Evolutionary conservation across 108 stramenopile genomes (phyloP).

Genomic region (Epithemia pelagica): DNA sequence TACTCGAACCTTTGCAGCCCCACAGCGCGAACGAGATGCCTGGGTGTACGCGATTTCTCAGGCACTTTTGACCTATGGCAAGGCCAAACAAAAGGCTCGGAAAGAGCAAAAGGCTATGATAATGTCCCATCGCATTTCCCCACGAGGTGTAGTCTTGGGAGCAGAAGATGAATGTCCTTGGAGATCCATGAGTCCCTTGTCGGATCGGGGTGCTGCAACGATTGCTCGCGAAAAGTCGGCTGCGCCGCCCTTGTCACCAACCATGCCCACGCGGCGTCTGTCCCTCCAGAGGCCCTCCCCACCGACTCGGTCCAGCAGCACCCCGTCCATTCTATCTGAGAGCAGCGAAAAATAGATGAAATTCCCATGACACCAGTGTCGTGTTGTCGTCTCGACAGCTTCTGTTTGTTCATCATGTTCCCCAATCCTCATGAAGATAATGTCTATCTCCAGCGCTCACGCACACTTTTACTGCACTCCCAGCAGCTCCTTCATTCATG

Average conservation of each 20-base stretch:
- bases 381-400: no score
- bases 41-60: constrained; percentile 59
- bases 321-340: neutral
- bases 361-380: no score
- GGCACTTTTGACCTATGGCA: constrained; percentile 41
- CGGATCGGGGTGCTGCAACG: neutral
- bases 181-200: neutral
- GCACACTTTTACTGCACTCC: no score
- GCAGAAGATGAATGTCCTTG: neutral
- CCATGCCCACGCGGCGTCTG: neutral
- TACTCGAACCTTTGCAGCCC: constrained; percentile 47
- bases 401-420: no score
- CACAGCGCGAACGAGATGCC: constrained; percentile 35
- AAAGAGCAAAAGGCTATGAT: neutral
- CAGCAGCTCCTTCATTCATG: no score
- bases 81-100: constrained; percentile 5
- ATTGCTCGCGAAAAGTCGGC: neutral
- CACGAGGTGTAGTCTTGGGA: neutral
- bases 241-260: neutral
- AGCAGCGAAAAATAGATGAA: no score
- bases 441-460: no score
- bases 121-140: neutral
- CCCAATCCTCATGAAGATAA: no score
- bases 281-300: neutral
- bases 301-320: neutral